phyloP scores from a whole-genome alignment of 345 rosid species.

The Trapa bicornis region DNA sequence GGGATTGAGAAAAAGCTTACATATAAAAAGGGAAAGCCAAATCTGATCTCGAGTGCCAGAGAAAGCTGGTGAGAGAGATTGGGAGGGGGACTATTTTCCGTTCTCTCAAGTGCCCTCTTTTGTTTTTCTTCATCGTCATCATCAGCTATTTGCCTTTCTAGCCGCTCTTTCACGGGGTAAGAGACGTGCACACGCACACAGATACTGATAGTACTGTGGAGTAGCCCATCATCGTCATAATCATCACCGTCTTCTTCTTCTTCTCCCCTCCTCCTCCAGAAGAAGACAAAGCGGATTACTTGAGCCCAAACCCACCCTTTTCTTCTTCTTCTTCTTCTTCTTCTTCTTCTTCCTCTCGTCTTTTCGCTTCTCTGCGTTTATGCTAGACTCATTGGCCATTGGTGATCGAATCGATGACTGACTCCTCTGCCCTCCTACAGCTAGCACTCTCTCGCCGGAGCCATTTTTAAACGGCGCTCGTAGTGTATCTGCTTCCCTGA shows the following conservation, averaged over 20 bases:
- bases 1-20: not conserved
- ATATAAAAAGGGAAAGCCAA: not conserved
- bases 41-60: not conserved
- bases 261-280: not conserved
- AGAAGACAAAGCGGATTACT: too few relatives aligned
- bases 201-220: not conserved
- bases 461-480: too few relatives aligned
- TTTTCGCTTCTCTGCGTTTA: not conserved
- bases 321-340: too few relatives aligned
- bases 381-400: too few relatives aligned
- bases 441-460: too few relatives aligned
- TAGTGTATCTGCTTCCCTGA: too few relatives aligned
- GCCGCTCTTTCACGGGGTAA: conserved; percentile 12
- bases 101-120: not conserved
- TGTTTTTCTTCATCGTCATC: too few relatives aligned
- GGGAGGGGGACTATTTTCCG: not conserved
- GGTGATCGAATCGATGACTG: not conserved
- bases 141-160: not conserved
- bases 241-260: too few relatives aligned
- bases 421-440: not conserved
- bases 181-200: not conserved
- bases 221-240: too few relatives aligned
- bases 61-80: not conserved
- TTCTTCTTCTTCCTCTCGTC: not conserved
- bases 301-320: too few relatives aligned